Percentiles rank a stretch among this genome's conserved stretches.
phyloP scores from a whole-genome alignment of 1,284 basidiomycete species.

The Ceratobasidium sp. region DNA sequence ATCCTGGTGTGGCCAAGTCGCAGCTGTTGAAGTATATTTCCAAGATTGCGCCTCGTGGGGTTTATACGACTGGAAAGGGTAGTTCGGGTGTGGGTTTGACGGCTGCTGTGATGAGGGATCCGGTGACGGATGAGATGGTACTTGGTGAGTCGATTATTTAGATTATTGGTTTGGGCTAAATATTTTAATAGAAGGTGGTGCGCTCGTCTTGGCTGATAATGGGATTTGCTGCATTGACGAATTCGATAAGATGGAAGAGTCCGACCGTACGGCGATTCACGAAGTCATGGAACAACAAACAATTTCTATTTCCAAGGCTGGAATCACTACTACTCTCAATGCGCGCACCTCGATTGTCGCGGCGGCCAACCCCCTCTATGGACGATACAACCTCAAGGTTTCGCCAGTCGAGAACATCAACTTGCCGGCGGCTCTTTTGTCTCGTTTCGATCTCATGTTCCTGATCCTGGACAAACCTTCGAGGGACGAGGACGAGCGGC shows the following conservation, averaged over 20 bases:
- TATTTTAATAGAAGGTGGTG: conserved; percentile 88
- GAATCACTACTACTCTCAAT: conserved; percentile 98
- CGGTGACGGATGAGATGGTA: conserved; percentile 99
- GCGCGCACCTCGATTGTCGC: conserved; percentile 99
- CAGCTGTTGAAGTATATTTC: conserved; percentile 98
- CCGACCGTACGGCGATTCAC: conserved; percentile 97
- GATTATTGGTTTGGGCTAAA: conserved; percentile 28
- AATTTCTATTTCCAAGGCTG: conserved; percentile 99
- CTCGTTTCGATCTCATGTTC: conserved; percentile 97
- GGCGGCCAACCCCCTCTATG: conserved; percentile 97
- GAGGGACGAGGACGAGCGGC: conserved; percentile 93
- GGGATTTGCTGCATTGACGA: conserved; percentile 99
- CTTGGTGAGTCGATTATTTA: conserved; percentile 72
- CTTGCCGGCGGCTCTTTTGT: conserved; percentile 94
- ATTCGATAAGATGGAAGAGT: conserved; percentile 99
- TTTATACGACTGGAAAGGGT: conserved; percentile 98
- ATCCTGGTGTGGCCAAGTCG: conserved; percentile 99
- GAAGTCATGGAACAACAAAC: conserved; percentile 99
- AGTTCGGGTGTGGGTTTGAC: conserved; percentile 98
- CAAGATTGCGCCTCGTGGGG: conserved; percentile 96
- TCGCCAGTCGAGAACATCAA: conserved; percentile 99
- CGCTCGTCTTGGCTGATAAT: conserved; percentile 97
- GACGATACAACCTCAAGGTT: conserved; percentile 96
- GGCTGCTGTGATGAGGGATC: conserved; percentile 98
- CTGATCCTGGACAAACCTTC: conserved; percentile 96